phyloP scores from a whole-genome alignment of 768 basidiomycete species.

The Boletellus sp. region DNA sequence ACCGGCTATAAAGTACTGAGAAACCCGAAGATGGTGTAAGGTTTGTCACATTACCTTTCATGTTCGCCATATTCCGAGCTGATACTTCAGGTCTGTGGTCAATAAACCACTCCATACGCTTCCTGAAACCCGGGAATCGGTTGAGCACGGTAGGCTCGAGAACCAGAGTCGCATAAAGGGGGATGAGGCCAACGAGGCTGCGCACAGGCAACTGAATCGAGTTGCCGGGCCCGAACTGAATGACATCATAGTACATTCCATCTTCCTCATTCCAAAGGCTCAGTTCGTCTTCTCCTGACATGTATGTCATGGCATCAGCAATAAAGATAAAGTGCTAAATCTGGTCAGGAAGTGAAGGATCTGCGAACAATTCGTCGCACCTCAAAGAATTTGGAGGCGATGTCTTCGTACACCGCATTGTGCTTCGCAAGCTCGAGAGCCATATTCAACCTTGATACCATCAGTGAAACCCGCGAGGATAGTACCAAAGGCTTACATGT shows the following conservation, averaged over 20 bases:
- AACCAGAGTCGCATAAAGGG: slow-evolving; percentile 91
- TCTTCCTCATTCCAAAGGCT: slow-evolving; percentile 96
- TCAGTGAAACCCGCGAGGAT: background rate
- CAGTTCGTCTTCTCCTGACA: slow-evolving; percentile 68
- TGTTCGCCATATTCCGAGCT: slow-evolving; percentile 92
- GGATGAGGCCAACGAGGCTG: slow-evolving; percentile 96
- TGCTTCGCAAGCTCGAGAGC: slow-evolving; percentile 97
- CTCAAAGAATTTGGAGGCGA: slow-evolving; percentile 97
- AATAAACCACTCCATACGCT: slow-evolving; percentile 98
- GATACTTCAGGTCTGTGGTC: slow-evolving; percentile 88
- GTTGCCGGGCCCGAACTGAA: slow-evolving; percentile 77
- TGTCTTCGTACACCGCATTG: slow-evolving; percentile 96
- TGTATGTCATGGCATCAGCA: slow-evolving; percentile 96
- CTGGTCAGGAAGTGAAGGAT: slow-evolving; percentile 13
- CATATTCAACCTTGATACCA: slow-evolving; percentile 75
- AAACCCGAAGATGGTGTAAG: background rate
- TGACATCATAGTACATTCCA: slow-evolving; percentile 98
- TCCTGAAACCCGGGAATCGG: slow-evolving; percentile 96
- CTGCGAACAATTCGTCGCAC: slow-evolving; percentile 31
- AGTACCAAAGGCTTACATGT: slow-evolving; percentile 60
- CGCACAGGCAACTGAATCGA: slow-evolving; percentile 91
- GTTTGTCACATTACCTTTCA: slow-evolving; percentile 57
- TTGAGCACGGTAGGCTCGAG: slow-evolving; percentile 87
- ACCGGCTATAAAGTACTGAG: slow-evolving; percentile 26
- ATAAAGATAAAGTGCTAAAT: slow-evolving; percentile 94